Evolutionary conservation across 1,284 basidiomycete species (phyloP).

Genomic region (Melampsora larici-populina): DNA sequence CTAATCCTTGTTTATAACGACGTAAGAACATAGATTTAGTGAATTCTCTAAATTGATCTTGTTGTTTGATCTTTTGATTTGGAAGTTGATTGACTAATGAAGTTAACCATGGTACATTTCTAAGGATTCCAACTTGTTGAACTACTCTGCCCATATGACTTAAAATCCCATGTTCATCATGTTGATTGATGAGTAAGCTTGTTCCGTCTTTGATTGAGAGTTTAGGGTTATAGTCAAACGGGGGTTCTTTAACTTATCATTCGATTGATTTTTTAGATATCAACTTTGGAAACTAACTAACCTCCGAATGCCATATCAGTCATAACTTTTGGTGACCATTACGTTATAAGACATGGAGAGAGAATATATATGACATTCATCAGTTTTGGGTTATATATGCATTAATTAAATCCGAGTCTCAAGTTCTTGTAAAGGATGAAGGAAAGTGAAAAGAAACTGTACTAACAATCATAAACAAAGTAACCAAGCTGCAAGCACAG

Average conservation of each 20-base stretch:
- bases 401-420: too few species aligned
- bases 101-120: slow-evolving; percentile 40
- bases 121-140: slow-evolving; percentile 40
- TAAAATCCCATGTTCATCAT: slow-evolving; percentile 22
- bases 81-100: slow-evolving; percentile 22
- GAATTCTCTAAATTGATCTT: slow-evolving; percentile 23
- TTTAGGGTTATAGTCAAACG: background rate
- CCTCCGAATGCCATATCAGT: slow-evolving; percentile 41
- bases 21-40: slow-evolving; percentile 35
- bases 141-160: slow-evolving; percentile 38
- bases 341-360: background rate
- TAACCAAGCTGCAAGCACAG: slow-evolving; percentile 35
- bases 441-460: too few species aligned
- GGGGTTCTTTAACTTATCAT: background rate
- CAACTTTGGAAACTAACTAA: background rate
- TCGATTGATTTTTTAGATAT: background rate
- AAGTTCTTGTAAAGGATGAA: too few species aligned
- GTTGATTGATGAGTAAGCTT: slow-evolving; percentile 19
- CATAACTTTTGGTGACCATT: slow-evolving; percentile 9
- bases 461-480: slow-evolving; percentile 39
- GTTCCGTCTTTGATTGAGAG: slow-evolving; percentile 1
- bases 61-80: slow-evolving; percentile 20
- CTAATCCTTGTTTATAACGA: slow-evolving; percentile 25
- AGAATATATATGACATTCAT: background rate
- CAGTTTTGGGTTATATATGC: background rate